Base-by-base conservation (phyloP, 1,284 basidiomycete species). In the Ustilago shanxiensis region DNA sequence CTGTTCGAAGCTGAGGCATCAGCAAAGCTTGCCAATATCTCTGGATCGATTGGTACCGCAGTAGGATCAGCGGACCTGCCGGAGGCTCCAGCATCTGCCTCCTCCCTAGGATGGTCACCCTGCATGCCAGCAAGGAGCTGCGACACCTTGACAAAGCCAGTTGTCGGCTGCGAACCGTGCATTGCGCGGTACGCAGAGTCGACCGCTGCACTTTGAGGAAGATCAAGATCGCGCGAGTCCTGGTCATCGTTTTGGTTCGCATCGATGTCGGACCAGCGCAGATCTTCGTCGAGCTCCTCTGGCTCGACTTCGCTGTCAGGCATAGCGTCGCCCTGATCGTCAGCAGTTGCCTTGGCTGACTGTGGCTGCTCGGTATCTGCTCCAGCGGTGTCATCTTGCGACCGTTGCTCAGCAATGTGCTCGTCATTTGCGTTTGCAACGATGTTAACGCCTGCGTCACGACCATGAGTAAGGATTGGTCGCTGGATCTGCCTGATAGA, bases 211-310 rank as follows among this genome's bases (percentile, higher is more conserved):
- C 22, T 49, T 8, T 35, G 50, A 7, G 37, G 44, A 2, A 24
- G 26, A 31, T 44, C n/a, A 4, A 44, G n/a, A 41, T 50, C 16
- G 6, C 51, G 20, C 3, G 35, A 54, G n/a, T 52, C 58, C 16
- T 61, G 41, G 16, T 53, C 52, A 10, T 53, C 24, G 26, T 37
- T 6, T 39, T 71, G 56, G 22, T 9, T 44, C 4, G 33, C 51
- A 22, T 71, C 68, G 26, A 76, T 24, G 16, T 70, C 65, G 16
- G 73, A 67, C 73, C 67, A 76, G 56, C 68, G 60, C 50, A 76
- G 47, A 14, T 71, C 73, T 16, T 76, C 64, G 47, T 76, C 73
- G 6, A 67, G n/a, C 49, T 76, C 73, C 37, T 76, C 73, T 0
- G 65, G 63, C 50, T 76, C 73, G 14, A 76, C 54, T 26, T 71